These are phyloP conservation scores for Ehretia macrophylla DNA, from an alignment of 257 asterid genomes.

Conservation along the genomic window DNA sequence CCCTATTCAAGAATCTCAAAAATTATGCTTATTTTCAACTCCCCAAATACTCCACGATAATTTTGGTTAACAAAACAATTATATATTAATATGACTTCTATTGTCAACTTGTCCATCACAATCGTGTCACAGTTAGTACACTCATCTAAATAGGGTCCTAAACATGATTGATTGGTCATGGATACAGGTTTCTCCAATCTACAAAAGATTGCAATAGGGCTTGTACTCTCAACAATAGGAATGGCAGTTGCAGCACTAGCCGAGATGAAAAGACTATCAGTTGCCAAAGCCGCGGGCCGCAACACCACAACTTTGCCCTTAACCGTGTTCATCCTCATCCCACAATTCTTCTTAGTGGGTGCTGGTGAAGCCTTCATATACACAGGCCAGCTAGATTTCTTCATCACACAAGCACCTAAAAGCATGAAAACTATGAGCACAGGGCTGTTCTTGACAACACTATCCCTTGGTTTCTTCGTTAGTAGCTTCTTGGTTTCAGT, in stretches of 20 bases:
- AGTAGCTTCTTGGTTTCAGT: slow-evolving; percentile 74
- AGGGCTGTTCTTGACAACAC: slow-evolving; percentile 81
- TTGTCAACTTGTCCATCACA: too few species aligned
- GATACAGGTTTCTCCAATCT: slow-evolving; percentile 59
- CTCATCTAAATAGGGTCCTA: too few species aligned
- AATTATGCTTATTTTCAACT: too few species aligned
- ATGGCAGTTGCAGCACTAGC: slow-evolving; percentile 69
- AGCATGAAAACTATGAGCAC: slow-evolving; percentile 98
- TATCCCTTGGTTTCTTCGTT: slow-evolving; percentile 75
- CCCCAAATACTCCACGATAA: too few species aligned
- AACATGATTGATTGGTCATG: background rate
- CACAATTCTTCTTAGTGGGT: slow-evolving; percentile 82
- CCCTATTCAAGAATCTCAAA: too few species aligned
- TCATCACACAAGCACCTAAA: slow-evolving; percentile 84
- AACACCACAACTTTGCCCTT: slow-evolving; percentile 45
- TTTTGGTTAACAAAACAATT: too few species aligned
- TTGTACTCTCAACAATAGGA: slow-evolving; percentile 62
- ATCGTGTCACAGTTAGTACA: too few species aligned
- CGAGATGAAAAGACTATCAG: slow-evolving; percentile 61
- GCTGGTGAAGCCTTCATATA: slow-evolving; percentile 88
- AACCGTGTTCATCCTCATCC: slow-evolving; percentile 66
- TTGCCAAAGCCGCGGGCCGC: slow-evolving; percentile 36
- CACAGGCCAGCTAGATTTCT: slow-evolving; percentile 93
- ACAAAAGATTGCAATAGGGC: slow-evolving; percentile 67
- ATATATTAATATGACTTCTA: too few species aligned